Conservation (phyloP, 306 rosid species). For the Quercus ilex region DNA sequence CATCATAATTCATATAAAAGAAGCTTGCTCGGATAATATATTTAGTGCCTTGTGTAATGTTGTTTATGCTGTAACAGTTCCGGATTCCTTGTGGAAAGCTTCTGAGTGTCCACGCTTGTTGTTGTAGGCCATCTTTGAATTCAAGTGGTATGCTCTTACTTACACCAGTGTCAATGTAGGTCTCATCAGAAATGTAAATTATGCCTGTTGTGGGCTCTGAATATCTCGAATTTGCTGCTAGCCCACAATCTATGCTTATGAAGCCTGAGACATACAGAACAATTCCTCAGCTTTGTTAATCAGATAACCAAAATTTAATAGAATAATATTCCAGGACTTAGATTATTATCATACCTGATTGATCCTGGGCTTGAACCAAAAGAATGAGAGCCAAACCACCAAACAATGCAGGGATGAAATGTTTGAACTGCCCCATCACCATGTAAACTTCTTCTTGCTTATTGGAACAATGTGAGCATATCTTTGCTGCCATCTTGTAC, state of each 20-base stretch:
- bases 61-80: constrained; percentile 46
- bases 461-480: not conserved
- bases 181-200: constrained; percentile 42
- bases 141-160: constrained; percentile 11
- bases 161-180: constrained; percentile 36
- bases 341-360: constrained; percentile 33
- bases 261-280: constrained; percentile 29
- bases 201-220: constrained; percentile 22
- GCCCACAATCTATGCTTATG: constrained; percentile 58
- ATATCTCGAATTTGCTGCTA: constrained; percentile 22
- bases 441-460: not conserved
- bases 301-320: not conserved
- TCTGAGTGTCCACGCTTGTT: constrained; percentile 25
- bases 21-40: constrained; percentile 40
- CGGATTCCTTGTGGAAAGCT: constrained; percentile 52
- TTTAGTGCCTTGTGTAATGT: constrained; percentile 19
- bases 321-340: not conserved
- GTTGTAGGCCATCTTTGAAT: constrained; percentile 1
- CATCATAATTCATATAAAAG: constrained; percentile 46
- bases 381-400: constrained; percentile 5
- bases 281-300: not conserved
- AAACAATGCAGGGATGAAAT: constrained; percentile 10
- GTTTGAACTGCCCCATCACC: constrained; percentile 10
- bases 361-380: constrained; percentile 38
- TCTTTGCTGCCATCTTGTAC: not conserved